Evolutionary conservation across 768 basidiomycete species (phyloP).

Genomic region (Goffeauzyma gilvescens): DNA sequence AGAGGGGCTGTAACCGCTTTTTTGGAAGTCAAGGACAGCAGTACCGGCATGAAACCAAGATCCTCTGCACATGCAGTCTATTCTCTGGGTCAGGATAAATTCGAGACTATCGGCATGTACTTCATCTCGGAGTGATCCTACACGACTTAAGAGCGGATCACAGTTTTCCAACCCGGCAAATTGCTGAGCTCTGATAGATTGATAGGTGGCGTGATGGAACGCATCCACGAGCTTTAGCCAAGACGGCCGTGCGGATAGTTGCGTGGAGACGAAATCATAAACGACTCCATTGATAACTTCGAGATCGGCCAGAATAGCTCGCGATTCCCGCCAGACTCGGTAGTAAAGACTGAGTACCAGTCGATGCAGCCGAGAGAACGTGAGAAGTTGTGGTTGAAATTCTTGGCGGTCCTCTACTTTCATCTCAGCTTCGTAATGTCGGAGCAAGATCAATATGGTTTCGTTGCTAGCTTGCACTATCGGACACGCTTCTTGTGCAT

Average conservation of each 20-base stretch:
- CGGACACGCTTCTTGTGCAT: neutral
- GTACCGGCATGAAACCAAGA: neutral
- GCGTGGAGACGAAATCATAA: too few relatives aligned
- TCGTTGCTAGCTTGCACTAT: neutral
- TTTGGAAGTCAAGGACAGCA: neutral
- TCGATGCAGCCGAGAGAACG: too few relatives aligned
- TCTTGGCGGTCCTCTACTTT: too few relatives aligned
- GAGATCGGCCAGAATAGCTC: neutral
- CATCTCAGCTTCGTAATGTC: neutral
- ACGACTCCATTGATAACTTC: neutral
- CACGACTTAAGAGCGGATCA: neutral
- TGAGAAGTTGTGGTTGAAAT: too few relatives aligned
- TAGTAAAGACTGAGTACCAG: neutral
- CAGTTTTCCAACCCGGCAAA: neutral
- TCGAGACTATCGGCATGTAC: too few relatives aligned
- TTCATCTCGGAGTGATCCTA: too few relatives aligned
- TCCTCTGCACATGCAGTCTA: neutral
- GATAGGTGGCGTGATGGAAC: neutral
- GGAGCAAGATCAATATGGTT: neutral
- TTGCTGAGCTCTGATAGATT: neutral
- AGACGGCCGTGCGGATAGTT: neutral
- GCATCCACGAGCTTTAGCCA: neutral
- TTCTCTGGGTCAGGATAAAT: too few relatives aligned
- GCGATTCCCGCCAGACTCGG: neutral
- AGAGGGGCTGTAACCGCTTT: neutral